A percentile compares a stretch with the other conserved stretches of the same genome.
Conservation (phyloP, 257 asterid genomes). For the Asclepias syriaca region DNA sequence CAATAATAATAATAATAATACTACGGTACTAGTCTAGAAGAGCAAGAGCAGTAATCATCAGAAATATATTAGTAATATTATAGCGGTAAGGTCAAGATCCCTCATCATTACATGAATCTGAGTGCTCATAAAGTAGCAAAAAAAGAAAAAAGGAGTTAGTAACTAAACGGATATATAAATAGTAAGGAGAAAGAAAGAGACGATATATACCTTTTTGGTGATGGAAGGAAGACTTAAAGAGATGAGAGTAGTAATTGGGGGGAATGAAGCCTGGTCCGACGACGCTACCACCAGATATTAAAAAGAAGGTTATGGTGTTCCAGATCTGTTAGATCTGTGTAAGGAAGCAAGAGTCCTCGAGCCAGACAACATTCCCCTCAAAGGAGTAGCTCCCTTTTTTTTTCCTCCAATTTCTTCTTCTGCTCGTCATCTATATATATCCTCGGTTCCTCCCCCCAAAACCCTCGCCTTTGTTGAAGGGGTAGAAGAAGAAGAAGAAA, state of each 20-base stretch:
- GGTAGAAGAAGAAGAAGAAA: neutral
- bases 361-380: conserved; percentile 47
- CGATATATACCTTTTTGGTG: too few species aligned
- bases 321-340: conserved; percentile 20
- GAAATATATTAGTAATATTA: too few species aligned
- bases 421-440: conserved; percentile 11
- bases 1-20: too few species aligned
- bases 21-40: too few species aligned
- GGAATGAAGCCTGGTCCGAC: conserved; percentile 43
- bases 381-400: conserved; percentile 4
- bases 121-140: neutral
- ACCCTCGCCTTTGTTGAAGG: conserved; percentile 52
- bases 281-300: neutral
- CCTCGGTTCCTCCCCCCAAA: conserved; percentile 39
- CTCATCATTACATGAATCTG: conserved; percentile 51
- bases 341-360: conserved; percentile 30
- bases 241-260: conserved; percentile 16
- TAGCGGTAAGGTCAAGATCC: conserved; percentile 35
- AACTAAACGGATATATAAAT: too few species aligned
- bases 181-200: neutral
- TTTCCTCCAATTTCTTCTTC: too few species aligned
- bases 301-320: too few species aligned
- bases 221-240: neutral
- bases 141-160: too few species aligned
- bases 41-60: too few species aligned